Evolutionary conservation across 1,139 yeast genomes (phyloP), one percentile per base, ranked within the genome.

Genomic region (Nakaseomyces sp.): DNA sequence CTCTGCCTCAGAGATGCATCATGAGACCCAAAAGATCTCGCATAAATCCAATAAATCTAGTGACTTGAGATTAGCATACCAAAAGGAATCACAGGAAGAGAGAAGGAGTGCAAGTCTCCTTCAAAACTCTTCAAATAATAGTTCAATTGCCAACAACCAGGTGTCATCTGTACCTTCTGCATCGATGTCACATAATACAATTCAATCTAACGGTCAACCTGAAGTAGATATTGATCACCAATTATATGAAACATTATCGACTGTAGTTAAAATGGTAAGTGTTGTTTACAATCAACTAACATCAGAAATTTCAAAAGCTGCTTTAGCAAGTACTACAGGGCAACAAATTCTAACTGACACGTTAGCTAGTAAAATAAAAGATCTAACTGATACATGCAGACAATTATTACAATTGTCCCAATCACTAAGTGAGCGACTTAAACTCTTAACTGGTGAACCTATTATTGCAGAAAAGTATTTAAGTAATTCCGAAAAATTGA

Each of bases 361-460:
- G 2, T 74, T 81, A 15, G 78, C 84, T 0, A 60, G 72, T 4
- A 83, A 81, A 55, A 81, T 88, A 22, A 80, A 81, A 53, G 96
- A 87, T 40, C 69, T 89, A 43, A 81, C 94, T 1, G 73, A 70
- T 39, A 82, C 84, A n/a, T 87, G 95, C 58, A 75, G 83, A 41
- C 69, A 78, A 16, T 83, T 95, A 0, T 81, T 85, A 72, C 95
- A 86, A 18, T 75, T 83, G 24, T 84, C 95, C 8, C 79, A 81
- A 48, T 66, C 80, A 45, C 72, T 88, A 42, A 77, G 76, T 51
- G 68, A 70, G 5, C 76, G 81, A 47, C 66, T 89, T 45, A 69
- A 71, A 8, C 42, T 56, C n/a, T 41, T 61, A 17, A 45, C 56
- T 8, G 40, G 54, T 6, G 69, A 74, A 1, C 75, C 79, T 38